Percentiles rank a stretch among this genome's conserved stretches.
phyloP scores from a whole-genome alignment of 257 asterid species.

The Buddleja alternifolia region DNA sequence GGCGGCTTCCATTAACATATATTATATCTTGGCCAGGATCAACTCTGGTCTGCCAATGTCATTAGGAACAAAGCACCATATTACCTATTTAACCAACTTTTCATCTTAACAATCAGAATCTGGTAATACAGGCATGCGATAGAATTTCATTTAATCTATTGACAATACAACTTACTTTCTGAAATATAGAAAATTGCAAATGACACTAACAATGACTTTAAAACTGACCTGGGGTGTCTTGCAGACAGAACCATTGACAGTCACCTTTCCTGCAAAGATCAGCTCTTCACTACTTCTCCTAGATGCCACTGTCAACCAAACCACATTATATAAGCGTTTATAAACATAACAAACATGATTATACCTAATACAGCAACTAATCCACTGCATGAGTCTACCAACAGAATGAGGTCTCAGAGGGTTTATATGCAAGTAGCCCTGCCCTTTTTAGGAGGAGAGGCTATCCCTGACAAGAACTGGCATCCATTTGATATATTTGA shows the following conservation, averaged over 20 bases:
- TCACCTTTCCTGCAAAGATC: conserved; percentile 87
- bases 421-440: neutral
- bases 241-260: conserved; percentile 94
- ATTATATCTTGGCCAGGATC: conserved; percentile 88
- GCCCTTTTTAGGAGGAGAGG: neutral
- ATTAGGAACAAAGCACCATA: conserved; percentile 28
- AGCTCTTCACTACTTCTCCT: conserved; percentile 96
- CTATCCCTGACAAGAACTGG: neutral
- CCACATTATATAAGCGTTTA: conserved; percentile 7
- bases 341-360: neutral
- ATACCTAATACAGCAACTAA: conserved; percentile 9
- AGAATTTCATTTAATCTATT: neutral
- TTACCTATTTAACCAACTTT: neutral
- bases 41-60: conserved; percentile 78
- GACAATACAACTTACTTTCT: neutral
- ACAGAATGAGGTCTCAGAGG: neutral
- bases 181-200: conserved; percentile 3
- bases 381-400: neutral
- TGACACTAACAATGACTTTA: conserved; percentile 3
- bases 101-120: conserved; percentile 26
- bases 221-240: conserved; percentile 81
- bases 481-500: neutral
- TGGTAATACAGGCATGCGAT: neutral
- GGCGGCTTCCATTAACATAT: conserved; percentile 84
- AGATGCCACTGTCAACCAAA: conserved; percentile 75